Percentiles rank a stretch among this genome's conserved stretches.
These are phyloP conservation scores for Zymoseptoria passerinii DNA, from an alignment of 2,329 filamentous ascomycete genomes.

Conservation along the genomic window DNA sequence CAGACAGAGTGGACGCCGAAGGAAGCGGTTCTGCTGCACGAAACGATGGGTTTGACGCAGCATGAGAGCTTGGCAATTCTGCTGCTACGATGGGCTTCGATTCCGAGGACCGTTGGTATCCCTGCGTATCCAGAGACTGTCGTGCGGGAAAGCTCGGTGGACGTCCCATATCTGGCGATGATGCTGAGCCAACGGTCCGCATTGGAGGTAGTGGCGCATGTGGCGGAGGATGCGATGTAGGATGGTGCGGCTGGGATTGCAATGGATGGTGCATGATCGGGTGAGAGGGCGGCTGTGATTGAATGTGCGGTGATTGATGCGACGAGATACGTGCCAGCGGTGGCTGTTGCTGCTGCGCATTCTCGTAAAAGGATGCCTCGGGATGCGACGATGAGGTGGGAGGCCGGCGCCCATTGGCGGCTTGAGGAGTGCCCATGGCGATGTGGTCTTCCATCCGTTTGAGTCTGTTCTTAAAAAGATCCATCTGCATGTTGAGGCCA, in stretches of 20 bases:
- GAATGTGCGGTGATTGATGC: not conserved
- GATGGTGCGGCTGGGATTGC: slow-evolving; percentile 1
- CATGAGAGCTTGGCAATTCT: slow-evolving; percentile 6
- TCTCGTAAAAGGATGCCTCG: not conserved
- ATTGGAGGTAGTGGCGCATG: slow-evolving; percentile 19
- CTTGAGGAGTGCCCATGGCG: slow-evolving; percentile 5
- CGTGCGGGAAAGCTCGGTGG: slow-evolving; percentile 11
- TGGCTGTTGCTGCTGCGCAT: not conserved
- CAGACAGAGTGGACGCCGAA: slow-evolving; percentile 19
- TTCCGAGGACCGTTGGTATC: slow-evolving; percentile 12
- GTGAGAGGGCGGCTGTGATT: not conserved
- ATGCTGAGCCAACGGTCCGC: slow-evolving; percentile 15
- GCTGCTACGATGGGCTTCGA: slow-evolving; percentile 7
- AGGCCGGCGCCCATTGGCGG: not conserved
- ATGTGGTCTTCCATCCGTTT: slow-evolving; percentile 27
- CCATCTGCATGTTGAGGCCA: slow-evolving; percentile 39
- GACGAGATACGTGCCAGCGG: not conserved
- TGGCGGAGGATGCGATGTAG: not conserved
- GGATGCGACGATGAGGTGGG: not conserved
- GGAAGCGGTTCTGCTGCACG: slow-evolving; percentile 17
- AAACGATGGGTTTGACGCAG: slow-evolving; percentile 4
- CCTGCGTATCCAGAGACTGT: slow-evolving; percentile 8
- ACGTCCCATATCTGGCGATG: slow-evolving; percentile 15
- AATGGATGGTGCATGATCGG: not conserved
- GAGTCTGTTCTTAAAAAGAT: slow-evolving; percentile 42